Evolutionary conservation across 352 stramenopile species (phyloP).

Genomic region (Phytophthora idaei): DNA sequence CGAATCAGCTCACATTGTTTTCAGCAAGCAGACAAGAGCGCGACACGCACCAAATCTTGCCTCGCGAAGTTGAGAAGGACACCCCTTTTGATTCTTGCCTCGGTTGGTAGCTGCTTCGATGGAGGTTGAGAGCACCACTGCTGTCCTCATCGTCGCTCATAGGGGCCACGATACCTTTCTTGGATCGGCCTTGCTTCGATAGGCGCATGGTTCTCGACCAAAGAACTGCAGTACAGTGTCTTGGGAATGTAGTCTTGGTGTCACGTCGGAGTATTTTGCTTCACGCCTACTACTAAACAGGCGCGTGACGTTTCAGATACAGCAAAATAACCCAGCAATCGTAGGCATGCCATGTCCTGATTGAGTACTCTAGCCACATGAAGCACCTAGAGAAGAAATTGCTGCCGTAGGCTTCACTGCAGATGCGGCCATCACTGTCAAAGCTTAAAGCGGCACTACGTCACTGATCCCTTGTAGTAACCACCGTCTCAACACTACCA

Average conservation of each 20-base stretch:
- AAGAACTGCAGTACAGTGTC: no score
- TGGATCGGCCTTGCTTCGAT: constrained; percentile 21
- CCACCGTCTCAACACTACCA: not conserved
- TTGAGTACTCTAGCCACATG: no score
- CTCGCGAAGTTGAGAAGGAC: constrained; percentile 30
- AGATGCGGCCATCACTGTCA: not conserved
- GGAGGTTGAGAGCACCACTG: not conserved
- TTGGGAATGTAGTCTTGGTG: no score
- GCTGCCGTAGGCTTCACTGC: not conserved
- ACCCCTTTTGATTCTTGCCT: constrained; percentile 23
- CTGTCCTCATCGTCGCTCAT: constrained; percentile 27
- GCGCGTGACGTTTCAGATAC: constrained; percentile 27
- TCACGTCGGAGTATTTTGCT: no score
- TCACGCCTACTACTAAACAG: constrained; percentile 1
- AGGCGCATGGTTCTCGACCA: constrained; percentile 18
- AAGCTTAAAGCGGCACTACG: not conserved
- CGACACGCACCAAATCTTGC: constrained; percentile 35
- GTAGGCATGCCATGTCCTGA: no score
- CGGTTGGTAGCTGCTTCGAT: not conserved
- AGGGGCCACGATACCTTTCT: constrained; percentile 26
- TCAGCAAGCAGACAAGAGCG: not conserved
- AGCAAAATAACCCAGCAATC: no score
- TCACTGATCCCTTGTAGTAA: constrained; percentile 1
- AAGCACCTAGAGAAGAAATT: no score
- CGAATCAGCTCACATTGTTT: not conserved